These are phyloP conservation scores for Colletotrichum graminicola DNA, from an alignment of 2,329 filamentous ascomycete species.

Conservation along the genomic window DNA sequence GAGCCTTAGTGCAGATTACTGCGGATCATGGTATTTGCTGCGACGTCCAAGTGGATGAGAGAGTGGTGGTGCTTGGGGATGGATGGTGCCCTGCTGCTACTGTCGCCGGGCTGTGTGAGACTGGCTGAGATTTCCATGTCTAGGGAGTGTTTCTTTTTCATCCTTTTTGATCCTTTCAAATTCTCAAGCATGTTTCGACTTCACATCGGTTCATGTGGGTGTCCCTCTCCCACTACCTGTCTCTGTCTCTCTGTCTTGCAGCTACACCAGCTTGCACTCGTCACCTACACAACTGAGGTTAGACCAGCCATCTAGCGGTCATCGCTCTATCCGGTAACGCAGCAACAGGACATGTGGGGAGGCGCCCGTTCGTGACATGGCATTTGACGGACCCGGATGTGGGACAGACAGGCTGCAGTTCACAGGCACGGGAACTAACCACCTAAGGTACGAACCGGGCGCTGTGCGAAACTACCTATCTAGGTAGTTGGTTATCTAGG, in stretches of 20 bases:
- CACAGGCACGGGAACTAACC: slow-evolving; percentile 32
- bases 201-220: slow-evolving; percentile 8
- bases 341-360: slow-evolving; percentile 20
- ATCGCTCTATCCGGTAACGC: slow-evolving; percentile 27
- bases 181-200: slow-evolving; percentile 17
- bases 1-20: slow-evolving; percentile 10
- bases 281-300: slow-evolving; percentile 15
- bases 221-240: not conserved
- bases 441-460: slow-evolving; percentile 21
- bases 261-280: slow-evolving; percentile 19
- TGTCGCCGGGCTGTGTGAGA: slow-evolving; percentile 10
- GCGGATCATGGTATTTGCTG: slow-evolving; percentile 12
- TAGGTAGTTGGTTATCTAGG: too few species aligned
- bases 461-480: slow-evolving; percentile 31
- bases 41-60: not conserved
- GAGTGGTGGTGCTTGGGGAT: not conserved
- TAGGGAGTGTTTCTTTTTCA: slow-evolving; percentile 13
- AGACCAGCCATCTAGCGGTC: slow-evolving; percentile 10
- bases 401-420: slow-evolving; percentile 11
- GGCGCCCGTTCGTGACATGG: slow-evolving; percentile 12
- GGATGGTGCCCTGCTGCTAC: not conserved
- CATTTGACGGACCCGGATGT: slow-evolving; percentile 12
- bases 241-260: not conserved
- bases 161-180: slow-evolving; percentile 1
- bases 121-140: not conserved